A percentile compares a stretch with the other conserved stretches of the same genome.
phyloP scores from a whole-genome alignment of 768 basidiomycete species.

The Tephrocybe rancida region DNA sequence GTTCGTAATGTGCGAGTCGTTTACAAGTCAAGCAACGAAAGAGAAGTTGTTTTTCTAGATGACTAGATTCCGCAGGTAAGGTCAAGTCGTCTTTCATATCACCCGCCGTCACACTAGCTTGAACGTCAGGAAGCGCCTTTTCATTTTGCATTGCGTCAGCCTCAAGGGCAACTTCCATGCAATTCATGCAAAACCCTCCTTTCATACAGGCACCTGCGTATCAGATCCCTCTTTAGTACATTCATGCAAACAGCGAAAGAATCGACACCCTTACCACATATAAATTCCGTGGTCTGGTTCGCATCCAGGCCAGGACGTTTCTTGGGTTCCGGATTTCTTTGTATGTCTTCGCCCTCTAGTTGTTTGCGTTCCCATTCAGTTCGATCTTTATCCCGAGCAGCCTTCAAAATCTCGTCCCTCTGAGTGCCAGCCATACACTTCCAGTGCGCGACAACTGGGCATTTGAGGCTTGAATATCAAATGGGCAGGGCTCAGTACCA shows the following conservation, averaged over 20 bases:
- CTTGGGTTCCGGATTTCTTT: slow-evolving; percentile 30
- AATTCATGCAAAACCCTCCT: slow-evolving; percentile 80
- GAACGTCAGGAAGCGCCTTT: slow-evolving; percentile 8
- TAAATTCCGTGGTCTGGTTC: slow-evolving; percentile 74
- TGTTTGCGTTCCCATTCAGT: slow-evolving; percentile 35
- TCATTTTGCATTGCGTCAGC: slow-evolving; percentile 30
- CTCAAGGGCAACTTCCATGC: slow-evolving; percentile 57
- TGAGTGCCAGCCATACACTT: slow-evolving; percentile 66
- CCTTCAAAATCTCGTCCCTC: slow-evolving; percentile 73
- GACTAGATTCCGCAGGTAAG: not conserved
- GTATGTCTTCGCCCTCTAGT: slow-evolving; percentile 23
- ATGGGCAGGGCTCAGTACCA: slow-evolving; percentile 19
- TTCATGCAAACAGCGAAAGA: not conserved
- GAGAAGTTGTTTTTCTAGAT: slow-evolving; percentile 38
- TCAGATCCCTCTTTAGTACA: not conserved
- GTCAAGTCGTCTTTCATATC: not conserved
- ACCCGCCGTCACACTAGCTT: slow-evolving; percentile 33
- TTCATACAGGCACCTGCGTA: slow-evolving; percentile 59
- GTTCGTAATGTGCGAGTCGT: slow-evolving; percentile 79
- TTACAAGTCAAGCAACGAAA: slow-evolving; percentile 88
- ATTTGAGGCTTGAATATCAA: slow-evolving; percentile 68
- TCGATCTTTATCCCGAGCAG: slow-evolving; percentile 55
- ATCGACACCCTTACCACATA: slow-evolving; percentile 71
- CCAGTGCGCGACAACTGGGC: slow-evolving; percentile 80
- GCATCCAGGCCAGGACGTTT: slow-evolving; percentile 49